Evolutionary conservation across 1,284 basidiomycete species (phyloP).

Genomic region (Flammula alnicola): DNA sequence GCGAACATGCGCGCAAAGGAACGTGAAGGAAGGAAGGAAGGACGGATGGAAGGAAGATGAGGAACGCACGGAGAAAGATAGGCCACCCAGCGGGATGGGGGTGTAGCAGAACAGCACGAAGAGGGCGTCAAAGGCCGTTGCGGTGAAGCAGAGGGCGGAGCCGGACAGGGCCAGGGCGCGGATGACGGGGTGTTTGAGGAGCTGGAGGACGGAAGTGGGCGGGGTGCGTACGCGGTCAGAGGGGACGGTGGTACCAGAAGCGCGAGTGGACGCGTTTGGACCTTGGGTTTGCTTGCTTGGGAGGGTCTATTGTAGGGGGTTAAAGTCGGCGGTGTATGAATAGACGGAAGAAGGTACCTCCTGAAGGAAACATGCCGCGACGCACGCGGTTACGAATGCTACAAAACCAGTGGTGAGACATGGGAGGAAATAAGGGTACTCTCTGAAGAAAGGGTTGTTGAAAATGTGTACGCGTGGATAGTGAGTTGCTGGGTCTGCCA

Average conservation of each 20-base stretch:
- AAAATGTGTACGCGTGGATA: conserved; percentile 11
- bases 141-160: conserved; percentile 18
- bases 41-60: not conserved
- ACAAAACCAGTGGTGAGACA: conserved; percentile 14
- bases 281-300: conserved; percentile 8
- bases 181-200: conserved; percentile 13
- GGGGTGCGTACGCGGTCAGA: not conserved
- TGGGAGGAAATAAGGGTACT: conserved; percentile 19
- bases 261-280: not conserved
- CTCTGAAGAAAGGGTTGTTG: conserved; percentile 12
- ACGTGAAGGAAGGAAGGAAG: not conserved
- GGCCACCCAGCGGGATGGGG: conserved; percentile 15
- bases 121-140: conserved; percentile 18
- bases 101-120: conserved; percentile 22
- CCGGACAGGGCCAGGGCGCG: conserved; percentile 17
- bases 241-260: not conserved
- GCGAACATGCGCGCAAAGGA: not conserved
- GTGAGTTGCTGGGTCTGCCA: conserved; percentile 14
- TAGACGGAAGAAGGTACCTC: conserved; percentile 3
- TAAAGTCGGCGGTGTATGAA: not conserved
- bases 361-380: conserved; percentile 5
- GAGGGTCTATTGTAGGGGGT: conserved; percentile 2
- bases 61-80: conserved; percentile 16
- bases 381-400: conserved; percentile 6
- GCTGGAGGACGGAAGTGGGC: conserved; percentile 2